Evolutionary conservation across 768 basidiomycete species (phyloP).

Genomic region (Hysterangium stoloniferum): DNA sequence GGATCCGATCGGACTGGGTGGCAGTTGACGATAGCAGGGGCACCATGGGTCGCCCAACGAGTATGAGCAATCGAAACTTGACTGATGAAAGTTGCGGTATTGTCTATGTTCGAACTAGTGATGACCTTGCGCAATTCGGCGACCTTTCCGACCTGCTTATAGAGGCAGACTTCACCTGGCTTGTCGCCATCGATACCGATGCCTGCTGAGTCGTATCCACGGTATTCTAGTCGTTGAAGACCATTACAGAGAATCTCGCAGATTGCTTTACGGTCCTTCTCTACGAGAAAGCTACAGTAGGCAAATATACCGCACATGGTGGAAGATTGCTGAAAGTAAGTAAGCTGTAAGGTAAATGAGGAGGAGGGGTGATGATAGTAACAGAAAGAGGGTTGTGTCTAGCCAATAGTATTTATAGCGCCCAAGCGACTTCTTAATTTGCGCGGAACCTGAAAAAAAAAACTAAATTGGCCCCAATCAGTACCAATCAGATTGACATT

Average conservation of each 20-base stretch:
- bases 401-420: background rate
- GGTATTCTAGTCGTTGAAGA: constrained; percentile 92
- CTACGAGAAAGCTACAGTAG: constrained; percentile 91
- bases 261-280: constrained; percentile 90
- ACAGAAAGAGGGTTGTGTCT: background rate
- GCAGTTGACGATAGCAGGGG: constrained; percentile 82
- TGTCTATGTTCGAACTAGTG: constrained; percentile 58
- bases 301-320: constrained; percentile 93
- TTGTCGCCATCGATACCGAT: constrained; percentile 89
- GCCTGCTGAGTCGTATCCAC: constrained; percentile 96
- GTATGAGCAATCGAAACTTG: constrained; percentile 99
- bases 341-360: too few species aligned
- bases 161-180: constrained; percentile 65
- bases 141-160: constrained; percentile 99
- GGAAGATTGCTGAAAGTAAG: too few species aligned
- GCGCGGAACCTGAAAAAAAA: background rate
- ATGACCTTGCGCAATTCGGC: constrained; percentile 87
- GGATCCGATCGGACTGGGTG: constrained; percentile 88
- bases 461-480: too few species aligned
- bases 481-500: too few species aligned
- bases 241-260: constrained; percentile 88
- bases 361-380: background rate
- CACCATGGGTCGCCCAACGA: constrained; percentile 98
- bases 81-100: constrained; percentile 66
- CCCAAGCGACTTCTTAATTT: background rate